Base-by-base conservation (phyloP, 2,329 filamentous ascomycete genomes). In the Orbilia oligospora region DNA sequence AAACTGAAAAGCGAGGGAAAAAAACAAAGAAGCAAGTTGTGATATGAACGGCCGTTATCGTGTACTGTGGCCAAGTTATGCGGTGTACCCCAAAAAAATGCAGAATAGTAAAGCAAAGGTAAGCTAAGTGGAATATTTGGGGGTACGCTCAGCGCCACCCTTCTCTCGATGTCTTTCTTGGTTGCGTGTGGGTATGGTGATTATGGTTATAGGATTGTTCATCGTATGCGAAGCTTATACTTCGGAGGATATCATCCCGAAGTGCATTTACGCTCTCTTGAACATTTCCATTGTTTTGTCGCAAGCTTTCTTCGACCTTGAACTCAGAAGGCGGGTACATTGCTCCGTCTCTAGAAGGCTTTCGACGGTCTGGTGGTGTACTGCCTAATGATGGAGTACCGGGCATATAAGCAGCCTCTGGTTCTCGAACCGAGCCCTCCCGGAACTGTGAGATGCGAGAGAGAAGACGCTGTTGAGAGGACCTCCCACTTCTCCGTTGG, bases 241-340 rank as follows among this genome's bases (percentile, higher is more conserved):
- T 78, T 18, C 75, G 56, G 5, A 78, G 55, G 20, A 78, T 78
- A 58, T 78, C 75, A 41, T 78, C 75, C 8, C 68, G 51, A 10
- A 78, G 48, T 2, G 68, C 75, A 4, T 53, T 78, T 8, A 78
- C 75, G 24, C 75, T 78, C 46, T 78, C 75, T 20, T 78, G 75
- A 5, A 78, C 75, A 27, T 78, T 78, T 10, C 75, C 75, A 58
- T 78, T 78, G 30, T 71, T 78, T 22, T 69, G 68, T 36, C 68
- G 49, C 24, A 78, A 49, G 27, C 75, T 72, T 58, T 78, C 75
- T 63, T 78, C 75, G 24, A 78, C 75, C n/a, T 71, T 71, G 68
- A 78, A 78, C 20, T 72, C 75, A 16, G 75, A 78, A n/a, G 69
- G 75, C 16, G 75, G 75, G 44, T 78, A 78, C 20, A 64, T 73